A percentile compares a stretch with the other conserved stretches of the same genome.
phyloP scores from a whole-genome alignment of 176 grass and related monocot species.

The Juncus effusus region DNA sequence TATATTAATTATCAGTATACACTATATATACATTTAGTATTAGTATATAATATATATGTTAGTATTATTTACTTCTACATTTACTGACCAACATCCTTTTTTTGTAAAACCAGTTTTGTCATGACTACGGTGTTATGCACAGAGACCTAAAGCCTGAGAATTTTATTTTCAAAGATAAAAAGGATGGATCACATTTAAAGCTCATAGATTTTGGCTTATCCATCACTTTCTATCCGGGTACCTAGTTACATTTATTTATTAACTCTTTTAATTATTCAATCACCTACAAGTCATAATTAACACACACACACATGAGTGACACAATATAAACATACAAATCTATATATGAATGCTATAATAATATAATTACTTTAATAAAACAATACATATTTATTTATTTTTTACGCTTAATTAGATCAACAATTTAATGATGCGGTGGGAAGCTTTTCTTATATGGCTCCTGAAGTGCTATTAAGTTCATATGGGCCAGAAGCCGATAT shows the following conservation, averaged over 20 bases:
- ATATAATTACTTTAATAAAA: neutral
- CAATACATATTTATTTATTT: neutral
- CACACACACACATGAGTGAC: neutral
- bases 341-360: too few species aligned
- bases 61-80: too few species aligned
- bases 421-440: neutral
- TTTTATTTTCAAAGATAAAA: conserved; percentile 4
- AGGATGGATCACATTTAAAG: neutral
- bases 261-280: neutral
- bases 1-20: too few species aligned
- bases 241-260: neutral
- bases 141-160: neutral
- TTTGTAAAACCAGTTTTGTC: too few species aligned
- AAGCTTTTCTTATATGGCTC: neutral
- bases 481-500: conserved; percentile 3
- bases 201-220: conserved; percentile 10
- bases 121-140: too few species aligned
- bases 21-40: too few species aligned
- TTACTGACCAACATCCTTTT: too few species aligned
- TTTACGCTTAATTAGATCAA: neutral
- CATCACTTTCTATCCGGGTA: conserved; percentile 6
- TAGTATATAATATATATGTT: too few species aligned
- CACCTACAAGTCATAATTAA: neutral
- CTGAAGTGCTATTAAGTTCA: neutral
- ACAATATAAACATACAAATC: too few species aligned